Base-by-base conservation (phyloP, 2,329 filamentous ascomycete genomes). In the Periconia sp. region DNA sequence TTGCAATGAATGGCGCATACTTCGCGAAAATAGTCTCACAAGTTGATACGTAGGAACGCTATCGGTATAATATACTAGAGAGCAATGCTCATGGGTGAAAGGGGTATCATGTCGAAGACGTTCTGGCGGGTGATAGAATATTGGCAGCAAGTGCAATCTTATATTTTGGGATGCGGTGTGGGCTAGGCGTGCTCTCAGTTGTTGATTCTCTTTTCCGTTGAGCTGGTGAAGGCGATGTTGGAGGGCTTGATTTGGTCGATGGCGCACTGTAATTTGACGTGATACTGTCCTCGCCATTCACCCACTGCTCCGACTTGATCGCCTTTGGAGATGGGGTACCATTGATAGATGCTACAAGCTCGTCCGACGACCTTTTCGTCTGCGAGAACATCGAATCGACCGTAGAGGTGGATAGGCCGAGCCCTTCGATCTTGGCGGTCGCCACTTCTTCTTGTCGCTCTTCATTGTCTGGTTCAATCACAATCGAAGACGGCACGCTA, bases 301-400 rank as follows among this genome's bases (percentile, higher is more conserved):
- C 53, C 52, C 57, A 61, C 4, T 41, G 23, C 22, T 47, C 49
- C 8, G 39, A 32, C 3, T 34, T 47, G 5, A 47, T 15, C 2
- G 46, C 29, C 12, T 42, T 35, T 2, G 56, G 59, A 9, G 62
- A 62, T 0, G 65, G 61, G 2, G 62, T 64, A 22, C 55, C 59
- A 6, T 51, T 57, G 17, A 52, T 56, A 3, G 55, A 59, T 4
- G 57, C 55, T 3, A 68, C 61, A 1, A 69, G 51, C 4, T 68
- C 64, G 24, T 68, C 65, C 1, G 65, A 69, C 0, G 62, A 68
- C 12, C 50, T 36, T 37, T 65, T 68, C 2, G 66, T 68, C 32
- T 69, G 64, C 4, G 60, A 54, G 40, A 68, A 69, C 8, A 54
- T 47, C 4, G 55, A 47, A 5, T 61, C 61, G 1, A 59, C 46